A percentile compares a stretch with the other conserved stretches of the same genome.
phyloP scores from a whole-genome alignment of 495 filamentous ascomycete species.

The Aspergillus bertholletiae region DNA sequence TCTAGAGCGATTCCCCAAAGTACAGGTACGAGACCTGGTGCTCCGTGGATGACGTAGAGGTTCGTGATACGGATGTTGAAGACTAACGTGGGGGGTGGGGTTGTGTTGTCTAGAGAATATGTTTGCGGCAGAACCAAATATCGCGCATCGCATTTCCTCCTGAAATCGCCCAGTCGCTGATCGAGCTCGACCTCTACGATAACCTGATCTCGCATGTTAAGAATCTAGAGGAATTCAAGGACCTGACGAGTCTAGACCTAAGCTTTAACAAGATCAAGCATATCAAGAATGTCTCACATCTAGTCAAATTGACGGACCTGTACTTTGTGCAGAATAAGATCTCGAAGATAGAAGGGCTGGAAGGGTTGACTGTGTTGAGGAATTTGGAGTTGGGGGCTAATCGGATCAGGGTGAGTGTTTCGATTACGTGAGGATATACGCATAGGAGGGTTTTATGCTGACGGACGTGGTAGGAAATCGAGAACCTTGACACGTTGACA shows the following conservation, averaged over 20 bases:
- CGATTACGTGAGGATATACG: too few species aligned
- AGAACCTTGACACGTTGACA: slow-evolving; percentile 75
- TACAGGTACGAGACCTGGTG: slow-evolving; percentile 45
- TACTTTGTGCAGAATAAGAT: slow-evolving; percentile 98
- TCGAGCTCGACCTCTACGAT: slow-evolving; percentile 94
- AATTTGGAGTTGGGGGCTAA: slow-evolving; percentile 93
- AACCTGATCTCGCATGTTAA: slow-evolving; percentile 89
- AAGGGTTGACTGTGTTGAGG: slow-evolving; percentile 65
- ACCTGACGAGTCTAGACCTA: slow-evolving; percentile 79
- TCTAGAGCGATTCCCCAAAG: slow-evolving; percentile 76
- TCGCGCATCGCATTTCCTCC: slow-evolving; percentile 67
- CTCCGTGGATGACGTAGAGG: too few species aligned
- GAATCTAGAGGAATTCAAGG: slow-evolving; percentile 71
- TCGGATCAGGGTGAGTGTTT: slow-evolving; percentile 61
- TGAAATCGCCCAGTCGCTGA: slow-evolving; percentile 57
- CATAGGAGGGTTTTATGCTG: slow-evolving; percentile 2
- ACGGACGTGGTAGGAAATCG: slow-evolving; percentile 62
- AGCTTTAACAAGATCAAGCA: slow-evolving; percentile 99
- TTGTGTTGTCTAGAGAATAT: slow-evolving; percentile 57
- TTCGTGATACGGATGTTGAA: too few species aligned
- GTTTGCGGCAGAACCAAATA: slow-evolving; percentile 92
- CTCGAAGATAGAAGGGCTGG: slow-evolving; percentile 76
- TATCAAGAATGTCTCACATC: slow-evolving; percentile 82
- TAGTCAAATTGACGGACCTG: slow-evolving; percentile 75
- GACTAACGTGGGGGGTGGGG: too few species aligned